Evolutionary conservation across 371 early-diverging fungal genomes (phyloP), one percentile per base, ranked within the genome.

Genomic region (Mucor velutinosus): DNA sequence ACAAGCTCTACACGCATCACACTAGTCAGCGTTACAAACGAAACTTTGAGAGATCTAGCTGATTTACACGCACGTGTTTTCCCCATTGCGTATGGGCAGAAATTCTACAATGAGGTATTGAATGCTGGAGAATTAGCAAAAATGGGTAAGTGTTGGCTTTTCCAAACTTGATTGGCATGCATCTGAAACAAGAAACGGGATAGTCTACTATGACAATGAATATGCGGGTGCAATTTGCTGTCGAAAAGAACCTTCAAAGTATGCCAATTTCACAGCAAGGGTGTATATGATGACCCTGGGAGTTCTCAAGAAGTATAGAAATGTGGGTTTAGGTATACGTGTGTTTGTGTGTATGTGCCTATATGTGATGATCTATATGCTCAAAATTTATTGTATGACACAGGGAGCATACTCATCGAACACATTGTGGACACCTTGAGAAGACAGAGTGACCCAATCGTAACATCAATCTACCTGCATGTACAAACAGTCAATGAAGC

Each of bases 221-320:
- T 70, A 64, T 58, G 74, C 63, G 14, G 74, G 74, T n/a, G 67
- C 64, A 6, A 63, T 74, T 27, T 74, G 74, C 19, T 74, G 74
- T 66, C 55, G 74, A 11, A 35, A 66, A 25, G 70, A 74, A 56
- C 45, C 39, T 10, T 58, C 55, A 4, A 53, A 47, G 35, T 66
- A 65, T 43, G 49, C 41, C 23, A 55, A 59, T n/a, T 69, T 51
- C 45, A 66, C 70, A 15, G 66, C 70, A 1, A 64, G 65, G 33
- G 56, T 74, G 25, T 74, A 74, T 37, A 74, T 74, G 65, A 69
- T 69, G 70, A 74, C 74, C 2, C 51, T 74, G 14, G 74, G 70
- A 19, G 62, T 74, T 21, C 19, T 70, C 12, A 55, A 64, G 23
- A 49, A 55, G 4, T 70, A 66, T 33, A 58, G 70, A 51, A 70